Percentiles rank a stretch among this genome's conserved stretches.
Evolutionary conservation across 2,329 filamentous ascomycete species (phyloP).

Genomic region (Massarina eburnea): DNA sequence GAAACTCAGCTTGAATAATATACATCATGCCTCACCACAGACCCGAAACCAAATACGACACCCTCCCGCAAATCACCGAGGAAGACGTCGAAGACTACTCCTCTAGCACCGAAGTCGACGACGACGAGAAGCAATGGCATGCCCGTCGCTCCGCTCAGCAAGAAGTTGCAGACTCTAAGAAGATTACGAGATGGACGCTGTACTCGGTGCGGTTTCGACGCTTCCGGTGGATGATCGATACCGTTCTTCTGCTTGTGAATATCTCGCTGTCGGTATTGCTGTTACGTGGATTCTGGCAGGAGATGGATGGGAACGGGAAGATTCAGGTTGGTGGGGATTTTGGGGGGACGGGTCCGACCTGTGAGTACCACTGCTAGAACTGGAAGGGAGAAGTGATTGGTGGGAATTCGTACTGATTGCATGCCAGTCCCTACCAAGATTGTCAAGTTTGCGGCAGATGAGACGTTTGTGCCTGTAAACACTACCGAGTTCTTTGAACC

Average conservation of each 20-base stretch:
- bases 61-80: background rate
- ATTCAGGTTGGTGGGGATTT: constrained; percentile 7
- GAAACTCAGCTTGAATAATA: too few species aligned
- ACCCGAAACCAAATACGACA: too few species aligned
- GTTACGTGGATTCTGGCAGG: constrained; percentile 2
- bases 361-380: background rate
- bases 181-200: background rate
- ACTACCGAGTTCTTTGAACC: constrained; percentile 9
- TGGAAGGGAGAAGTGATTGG: background rate
- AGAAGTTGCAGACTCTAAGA: background rate
- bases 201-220: constrained; percentile 3
- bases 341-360: background rate
- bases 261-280: constrained; percentile 7
- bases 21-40: too few species aligned
- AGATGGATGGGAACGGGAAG: background rate
- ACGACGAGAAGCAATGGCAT: background rate
- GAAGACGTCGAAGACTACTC: background rate
- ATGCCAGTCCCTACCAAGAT: constrained; percentile 10
- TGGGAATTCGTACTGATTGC: background rate
- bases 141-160: background rate
- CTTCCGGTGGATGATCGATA: constrained; percentile 6
- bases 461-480: constrained; percentile 9
- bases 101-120: background rate
- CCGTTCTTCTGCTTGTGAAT: constrained; percentile 5
- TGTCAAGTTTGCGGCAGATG: constrained; percentile 11